phyloP scores from a whole-genome alignment of 2,329 filamentous ascomycete species.

The Claviceps capensis region DNA sequence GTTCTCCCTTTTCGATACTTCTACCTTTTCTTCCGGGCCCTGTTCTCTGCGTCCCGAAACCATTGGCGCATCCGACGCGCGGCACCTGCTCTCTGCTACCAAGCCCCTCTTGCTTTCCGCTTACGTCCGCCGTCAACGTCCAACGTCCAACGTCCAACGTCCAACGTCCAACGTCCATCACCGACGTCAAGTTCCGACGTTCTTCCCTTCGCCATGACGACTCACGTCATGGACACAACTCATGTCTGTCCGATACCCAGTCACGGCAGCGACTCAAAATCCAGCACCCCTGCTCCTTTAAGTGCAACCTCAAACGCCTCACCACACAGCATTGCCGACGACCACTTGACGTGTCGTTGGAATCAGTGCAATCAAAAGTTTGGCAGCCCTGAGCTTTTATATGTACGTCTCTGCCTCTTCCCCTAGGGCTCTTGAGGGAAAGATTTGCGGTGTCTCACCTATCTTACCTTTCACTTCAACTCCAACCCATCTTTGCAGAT shows the following conservation, averaged over 20 bases:
- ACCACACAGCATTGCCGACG: slow-evolving; percentile 29
- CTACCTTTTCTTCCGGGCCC: background rate
- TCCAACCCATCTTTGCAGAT: no score
- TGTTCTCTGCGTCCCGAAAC: background rate
- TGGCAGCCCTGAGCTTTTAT: slow-evolving; percentile 41
- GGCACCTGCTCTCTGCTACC: background rate
- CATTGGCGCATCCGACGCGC: background rate
- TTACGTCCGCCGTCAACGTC: background rate
- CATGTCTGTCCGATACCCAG: slow-evolving; percentile 10
- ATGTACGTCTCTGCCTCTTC: slow-evolving; percentile 30
- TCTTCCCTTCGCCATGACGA: slow-evolving; percentile 17
- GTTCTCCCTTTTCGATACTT: background rate
- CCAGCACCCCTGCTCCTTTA: slow-evolving; percentile 37
- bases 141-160: background rate
- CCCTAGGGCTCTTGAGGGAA: no score
- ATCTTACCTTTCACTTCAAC: no score
- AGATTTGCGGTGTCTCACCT: no score
- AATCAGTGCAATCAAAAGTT: slow-evolving; percentile 46
- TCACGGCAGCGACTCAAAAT: slow-evolving; percentile 34
- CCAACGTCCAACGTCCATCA: background rate
- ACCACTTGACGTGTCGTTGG: slow-evolving; percentile 49
- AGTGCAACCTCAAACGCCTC: slow-evolving; percentile 33
- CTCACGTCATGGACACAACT: slow-evolving; percentile 15
- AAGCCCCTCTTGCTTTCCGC: background rate
- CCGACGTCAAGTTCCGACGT: slow-evolving; percentile 10